Conservation (phyloP, 441 rosid genomes). For the Erysimum pusillum region DNA sequence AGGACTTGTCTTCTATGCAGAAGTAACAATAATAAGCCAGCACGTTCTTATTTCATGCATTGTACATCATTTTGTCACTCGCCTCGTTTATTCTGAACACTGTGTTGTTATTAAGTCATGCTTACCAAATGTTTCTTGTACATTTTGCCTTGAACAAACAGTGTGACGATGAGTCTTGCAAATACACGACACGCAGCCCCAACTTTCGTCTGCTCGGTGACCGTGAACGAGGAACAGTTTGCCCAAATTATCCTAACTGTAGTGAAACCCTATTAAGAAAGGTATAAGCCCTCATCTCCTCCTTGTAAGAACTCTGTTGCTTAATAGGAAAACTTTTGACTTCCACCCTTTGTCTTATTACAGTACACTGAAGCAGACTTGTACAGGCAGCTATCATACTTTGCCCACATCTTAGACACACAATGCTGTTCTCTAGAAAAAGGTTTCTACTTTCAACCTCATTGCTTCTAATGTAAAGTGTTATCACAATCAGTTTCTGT, state of each 20-base stretch:
- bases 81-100: slow-evolving; percentile 16
- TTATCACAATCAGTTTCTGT: not conserved
- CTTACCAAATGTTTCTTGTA: slow-evolving; percentile 4
- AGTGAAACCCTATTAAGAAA: slow-evolving; percentile 77
- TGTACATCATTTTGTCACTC: slow-evolving; percentile 15
- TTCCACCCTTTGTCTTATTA: slow-evolving; percentile 18
- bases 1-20: slow-evolving; percentile 15
- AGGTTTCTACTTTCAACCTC: slow-evolving; percentile 53
- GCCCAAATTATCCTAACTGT: slow-evolving; percentile 91
- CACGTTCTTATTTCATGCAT: not conserved
- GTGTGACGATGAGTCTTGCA: slow-evolving; percentile 97
- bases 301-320: not conserved
- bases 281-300: slow-evolving; percentile 50
- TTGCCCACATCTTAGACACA: slow-evolving; percentile 82
- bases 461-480: not conserved
- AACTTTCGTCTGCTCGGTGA: slow-evolving; percentile 77
- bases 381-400: slow-evolving; percentile 90
- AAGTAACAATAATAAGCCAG: slow-evolving; percentile 12
- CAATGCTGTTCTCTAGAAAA: slow-evolving; percentile 59
- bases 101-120: not conserved
- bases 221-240: slow-evolving; percentile 85
- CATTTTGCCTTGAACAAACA: slow-evolving; percentile 32
- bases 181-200: slow-evolving; percentile 67
- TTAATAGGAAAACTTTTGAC: slow-evolving; percentile 24
- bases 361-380: slow-evolving; percentile 92